Evolutionary conservation across 1,284 basidiomycete species (phyloP), one percentile per base, ranked within the genome.

Genomic region (Malassezia vespertilionis): DNA sequence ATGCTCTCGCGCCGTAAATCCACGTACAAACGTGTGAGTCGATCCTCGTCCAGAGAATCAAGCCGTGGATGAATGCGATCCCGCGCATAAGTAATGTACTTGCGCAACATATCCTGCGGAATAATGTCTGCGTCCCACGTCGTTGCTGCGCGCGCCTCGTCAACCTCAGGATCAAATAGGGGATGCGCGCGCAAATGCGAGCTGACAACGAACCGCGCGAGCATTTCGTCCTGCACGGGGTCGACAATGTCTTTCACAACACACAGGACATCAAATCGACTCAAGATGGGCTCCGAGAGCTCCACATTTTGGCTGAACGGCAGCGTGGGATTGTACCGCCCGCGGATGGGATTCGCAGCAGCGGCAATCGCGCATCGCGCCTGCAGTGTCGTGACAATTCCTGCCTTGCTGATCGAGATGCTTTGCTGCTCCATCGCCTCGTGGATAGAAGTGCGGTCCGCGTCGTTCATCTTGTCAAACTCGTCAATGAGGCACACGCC

Each of bases 401-500:
- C 93, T 2, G 91, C 93, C 71, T 99, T 99, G 32, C 89, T 90
- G 59, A 99, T 96, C 1, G 91, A 96, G 61, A 99, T 99, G n/a
- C 85, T 84, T 71, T 99, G 91, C 73, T 99, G 91, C 72, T 99
- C 91, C 91, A 99, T 99, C 2, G 93, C 93, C 72, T 99, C 91
- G 76, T 97, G 93, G 63, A 97, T 97, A 6, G 89, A 96, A 10
- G 91, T 96, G 56, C 65, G 35, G 46, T 75, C 74, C 17, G 86
- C 80, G 64, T 97, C 91, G 74, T 97, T 97, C 91, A 99, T 99
- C 77, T 99, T 99, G 77, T 99, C 91, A 72, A 99, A 99, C 74
- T 97, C 93, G 74, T 99, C 91, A 60, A 99, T 99, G 26, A 97
- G 76, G 65, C 93, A 97, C 28, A 85, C 86, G n/a, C 91, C 91